Percentiles rank a stretch among this genome's conserved stretches.
Evolutionary conservation across 768 basidiomycete species (phyloP).

Genomic region (Kwoniella newhampshirensis): DNA sequence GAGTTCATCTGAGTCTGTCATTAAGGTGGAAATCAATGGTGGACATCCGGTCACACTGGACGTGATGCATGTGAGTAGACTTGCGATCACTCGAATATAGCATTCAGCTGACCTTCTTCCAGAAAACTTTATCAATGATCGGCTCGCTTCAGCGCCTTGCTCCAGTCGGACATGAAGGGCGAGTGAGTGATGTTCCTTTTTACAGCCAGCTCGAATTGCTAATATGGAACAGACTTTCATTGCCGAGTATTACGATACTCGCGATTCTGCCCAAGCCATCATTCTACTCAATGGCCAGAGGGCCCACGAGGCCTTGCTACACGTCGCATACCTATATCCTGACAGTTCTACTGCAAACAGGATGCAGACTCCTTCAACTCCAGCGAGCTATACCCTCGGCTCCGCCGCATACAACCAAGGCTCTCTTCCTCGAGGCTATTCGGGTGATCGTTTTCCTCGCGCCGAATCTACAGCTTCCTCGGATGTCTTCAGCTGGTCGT

Average conservation of each 20-base stretch:
- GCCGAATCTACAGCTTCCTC: conserved; percentile 6
- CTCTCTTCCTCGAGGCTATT: background rate
- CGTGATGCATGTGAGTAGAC: conserved; percentile 24
- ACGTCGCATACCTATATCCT: conserved; percentile 10
- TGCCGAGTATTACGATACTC: conserved; percentile 41
- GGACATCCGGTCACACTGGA: conserved; percentile 5
- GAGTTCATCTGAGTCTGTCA: conserved; percentile 21
- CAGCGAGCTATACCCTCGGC: conserved; percentile 16
- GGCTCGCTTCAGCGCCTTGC: conserved; percentile 26
- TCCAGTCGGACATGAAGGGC: conserved; percentile 19
- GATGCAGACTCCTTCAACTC: background rate
- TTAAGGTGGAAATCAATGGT: conserved; percentile 28
- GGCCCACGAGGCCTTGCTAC: conserved; percentile 9
- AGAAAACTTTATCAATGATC: conserved; percentile 15
- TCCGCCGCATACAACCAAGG: conserved; percentile 17
- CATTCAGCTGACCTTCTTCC: background rate
- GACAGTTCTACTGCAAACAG: background rate
- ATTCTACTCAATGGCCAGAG: conserved; percentile 18
- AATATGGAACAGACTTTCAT: conserved; percentile 38
- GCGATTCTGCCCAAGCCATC: conserved; percentile 31
- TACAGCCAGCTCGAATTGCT: background rate
- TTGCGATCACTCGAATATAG: background rate
- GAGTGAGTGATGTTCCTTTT: conserved; percentile 20
- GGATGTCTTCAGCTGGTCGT: conserved; percentile 9
- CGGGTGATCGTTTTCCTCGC: background rate